Conservation (phyloP, 1,284 basidiomycete genomes). For the Flammula alnicola region DNA sequence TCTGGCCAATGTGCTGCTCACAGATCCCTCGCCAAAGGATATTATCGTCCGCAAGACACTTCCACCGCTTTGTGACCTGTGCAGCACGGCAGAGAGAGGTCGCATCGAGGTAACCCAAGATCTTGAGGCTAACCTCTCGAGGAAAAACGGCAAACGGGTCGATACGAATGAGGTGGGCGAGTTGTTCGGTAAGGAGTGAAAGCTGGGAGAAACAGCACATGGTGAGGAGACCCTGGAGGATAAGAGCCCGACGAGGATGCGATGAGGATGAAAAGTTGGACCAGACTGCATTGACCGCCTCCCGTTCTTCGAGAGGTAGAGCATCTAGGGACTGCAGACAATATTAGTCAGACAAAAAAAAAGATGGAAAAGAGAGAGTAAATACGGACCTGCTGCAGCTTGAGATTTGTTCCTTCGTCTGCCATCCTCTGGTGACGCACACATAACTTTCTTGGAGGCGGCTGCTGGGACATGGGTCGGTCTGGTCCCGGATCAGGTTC, state of each 20-base stretch:
- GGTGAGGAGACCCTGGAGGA: slow-evolving; percentile 96
- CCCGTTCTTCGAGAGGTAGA: slow-evolving; percentile 87
- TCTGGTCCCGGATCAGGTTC: slow-evolving; percentile 20
- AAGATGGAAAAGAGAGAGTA: not conserved
- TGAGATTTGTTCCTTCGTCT: slow-evolving; percentile 92
- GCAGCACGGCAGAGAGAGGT: slow-evolving; percentile 95
- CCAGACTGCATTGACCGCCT: slow-evolving; percentile 94
- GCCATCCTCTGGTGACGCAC: slow-evolving; percentile 97
- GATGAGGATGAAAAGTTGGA: slow-evolving; percentile 96
- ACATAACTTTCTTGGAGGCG: slow-evolving; percentile 76
- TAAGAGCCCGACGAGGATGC: slow-evolving; percentile 88
- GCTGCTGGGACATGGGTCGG: slow-evolving; percentile 32
- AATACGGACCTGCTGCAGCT: slow-evolving; percentile 84
- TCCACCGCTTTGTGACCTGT: slow-evolving; percentile 91
- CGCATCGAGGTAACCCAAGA: slow-evolving; percentile 93
- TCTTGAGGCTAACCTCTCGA: slow-evolving; percentile 87
- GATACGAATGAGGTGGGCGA: slow-evolving; percentile 90
- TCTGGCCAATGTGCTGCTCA: slow-evolving; percentile 98
- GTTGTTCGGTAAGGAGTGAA: slow-evolving; percentile 94
- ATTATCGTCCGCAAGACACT: slow-evolving; percentile 92
- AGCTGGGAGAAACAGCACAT: slow-evolving; percentile 99
- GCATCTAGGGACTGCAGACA: slow-evolving; percentile 89
- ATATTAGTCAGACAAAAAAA: slow-evolving; percentile 5
- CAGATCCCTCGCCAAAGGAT: slow-evolving; percentile 97
- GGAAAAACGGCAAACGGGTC: slow-evolving; percentile 95